A percentile compares a stretch with the other conserved stretches of the same genome.
phyloP scores from a whole-genome alignment of 768 basidiomycete species.

The Kwoniella pini region DNA sequence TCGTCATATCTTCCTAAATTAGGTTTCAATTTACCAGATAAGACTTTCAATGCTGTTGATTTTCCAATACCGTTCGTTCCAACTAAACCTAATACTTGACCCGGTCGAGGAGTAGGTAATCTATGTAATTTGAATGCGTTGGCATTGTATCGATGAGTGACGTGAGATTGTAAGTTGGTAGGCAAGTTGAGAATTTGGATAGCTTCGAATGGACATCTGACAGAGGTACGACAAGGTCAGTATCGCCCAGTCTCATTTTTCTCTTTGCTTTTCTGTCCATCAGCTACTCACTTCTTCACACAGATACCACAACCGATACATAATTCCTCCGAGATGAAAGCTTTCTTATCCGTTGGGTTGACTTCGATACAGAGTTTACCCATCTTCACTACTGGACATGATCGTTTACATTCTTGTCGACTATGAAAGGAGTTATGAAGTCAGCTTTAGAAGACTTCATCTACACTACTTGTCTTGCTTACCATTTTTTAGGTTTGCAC shows the following conservation, averaged over 20 bases:
- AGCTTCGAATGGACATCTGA: constrained; percentile 97
- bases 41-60: constrained; percentile 93
- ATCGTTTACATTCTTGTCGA: constrained; percentile 96
- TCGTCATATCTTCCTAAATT: constrained; percentile 97
- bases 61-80: constrained; percentile 99
- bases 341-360: constrained; percentile 91
- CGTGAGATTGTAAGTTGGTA: constrained; percentile 91
- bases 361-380: constrained; percentile 99
- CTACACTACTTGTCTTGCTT: no score
- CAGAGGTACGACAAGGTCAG: neutral
- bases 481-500: constrained; percentile 85
- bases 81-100: constrained; percentile 97
- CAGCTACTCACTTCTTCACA: constrained; percentile 82
- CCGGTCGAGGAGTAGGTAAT: constrained; percentile 92
- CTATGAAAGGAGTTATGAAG: constrained; percentile 23
- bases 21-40: constrained; percentile 96
- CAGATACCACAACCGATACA: constrained; percentile 99
- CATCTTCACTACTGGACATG: constrained; percentile 98
- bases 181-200: constrained; percentile 98
- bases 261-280: no score
- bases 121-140: constrained; percentile 99
- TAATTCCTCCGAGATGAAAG: constrained; percentile 97
- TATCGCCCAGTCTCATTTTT: neutral
- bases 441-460: neutral
- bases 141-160: constrained; percentile 96